Base-by-base conservation (phyloP, 2,329 filamentous ascomycete genomes). In the Penicillium freii region DNA sequence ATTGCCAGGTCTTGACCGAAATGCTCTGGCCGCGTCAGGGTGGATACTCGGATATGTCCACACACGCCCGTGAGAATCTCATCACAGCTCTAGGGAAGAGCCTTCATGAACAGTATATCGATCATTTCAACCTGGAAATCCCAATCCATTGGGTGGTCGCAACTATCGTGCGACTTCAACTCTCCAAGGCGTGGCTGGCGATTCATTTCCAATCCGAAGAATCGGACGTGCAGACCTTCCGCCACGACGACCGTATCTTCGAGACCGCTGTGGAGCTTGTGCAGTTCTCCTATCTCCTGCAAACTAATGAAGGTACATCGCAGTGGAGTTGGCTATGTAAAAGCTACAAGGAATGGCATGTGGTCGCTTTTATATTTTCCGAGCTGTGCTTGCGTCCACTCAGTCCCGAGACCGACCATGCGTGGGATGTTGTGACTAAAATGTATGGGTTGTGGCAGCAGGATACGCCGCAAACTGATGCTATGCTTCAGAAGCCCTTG, bases 161-260 rank as follows among this genome's bases (percentile, higher is more conserved):
- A 6, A 84, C 85, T 33, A 79, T 87, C 17, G 79, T 83, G 2
- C 81, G 86, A 5, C 77, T 90, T n/a, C 83, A 89, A 61, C 82
- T 88, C 75, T 83, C 84, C 55, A 90, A 89, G 71, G 85, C 88
- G 79, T 87, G 84, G 71, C 77, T 91, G 17, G 52, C 62, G 27
- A 29, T 43, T 15, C 50, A 56, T 57, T 54, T 66, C 46, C 47
- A 62, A 38, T 40, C 58, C 13, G 3, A 44, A 54, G n/a, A 43
- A 25, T 42, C 38, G 3, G 6, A 25, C 23, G 25, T n/a, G 39
- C 11, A 51, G 50, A 2, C 13, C 6, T 23, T 29, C 42, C 39
- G 19, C 31, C 19, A 39, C 33, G 58, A 81, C 81, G 82, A 88
- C 56, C 82, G 83, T 51, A 78, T 89, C 0, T 87, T 89, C 65